Percentiles rank a stretch among this genome's conserved stretches.
Conservation (phyloP, 768 basidiomycete species). For the Termitomyces eurrhizus region DNA sequence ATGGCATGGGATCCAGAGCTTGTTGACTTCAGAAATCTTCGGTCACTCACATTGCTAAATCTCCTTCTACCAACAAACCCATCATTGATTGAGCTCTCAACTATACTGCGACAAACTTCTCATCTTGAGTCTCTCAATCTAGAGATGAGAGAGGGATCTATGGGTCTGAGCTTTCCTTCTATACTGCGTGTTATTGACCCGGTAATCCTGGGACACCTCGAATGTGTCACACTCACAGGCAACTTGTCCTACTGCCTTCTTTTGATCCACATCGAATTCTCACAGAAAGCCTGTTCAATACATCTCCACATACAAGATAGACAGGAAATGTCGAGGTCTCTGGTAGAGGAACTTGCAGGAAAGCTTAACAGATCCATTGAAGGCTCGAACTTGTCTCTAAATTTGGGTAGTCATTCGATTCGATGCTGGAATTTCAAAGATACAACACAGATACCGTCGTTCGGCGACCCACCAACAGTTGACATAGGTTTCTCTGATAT, state of each 20-base stretch:
- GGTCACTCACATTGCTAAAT: not conserved
- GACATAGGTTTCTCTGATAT: accelerated
- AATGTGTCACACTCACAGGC: not conserved
- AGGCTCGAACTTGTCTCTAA: not conserved
- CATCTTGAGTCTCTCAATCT: not conserved
- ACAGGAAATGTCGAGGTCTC: not conserved
- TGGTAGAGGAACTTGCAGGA: not conserved
- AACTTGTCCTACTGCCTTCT: not conserved
- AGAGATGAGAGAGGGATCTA: accelerated
- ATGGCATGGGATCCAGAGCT: not conserved
- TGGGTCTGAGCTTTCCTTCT: not conserved
- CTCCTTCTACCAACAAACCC: not conserved
- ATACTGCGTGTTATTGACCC: not conserved
- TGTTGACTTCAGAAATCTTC: not conserved
- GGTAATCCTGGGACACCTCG: not conserved
- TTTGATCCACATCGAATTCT: not conserved
- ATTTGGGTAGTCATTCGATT: not conserved
- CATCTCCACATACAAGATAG: not conserved
- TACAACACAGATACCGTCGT: not conserved
- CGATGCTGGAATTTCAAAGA: not conserved
- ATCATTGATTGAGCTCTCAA: not conserved
- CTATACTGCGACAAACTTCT: not conserved
- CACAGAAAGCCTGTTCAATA: not conserved
- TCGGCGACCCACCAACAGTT: not conserved
- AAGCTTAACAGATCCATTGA: not conserved